Evolutionary conservation across 1,284 basidiomycete genomes (phyloP).

Genomic region (Leccinum solheimii): DNA sequence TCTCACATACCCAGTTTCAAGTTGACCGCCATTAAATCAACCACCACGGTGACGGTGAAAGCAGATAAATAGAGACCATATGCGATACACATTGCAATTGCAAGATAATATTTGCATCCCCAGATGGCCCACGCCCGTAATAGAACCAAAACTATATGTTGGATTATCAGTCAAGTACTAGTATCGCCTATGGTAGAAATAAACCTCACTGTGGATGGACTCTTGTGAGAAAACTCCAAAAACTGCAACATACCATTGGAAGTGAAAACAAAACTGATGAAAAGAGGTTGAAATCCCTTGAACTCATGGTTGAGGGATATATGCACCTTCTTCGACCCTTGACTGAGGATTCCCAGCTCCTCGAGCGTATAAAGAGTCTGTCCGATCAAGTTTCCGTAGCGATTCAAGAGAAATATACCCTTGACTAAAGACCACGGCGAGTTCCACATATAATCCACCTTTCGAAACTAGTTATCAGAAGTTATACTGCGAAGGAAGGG

Average conservation of each 20-base stretch:
- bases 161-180: background rate
- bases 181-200: background rate
- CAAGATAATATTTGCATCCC: slow-evolving; percentile 6
- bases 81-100: background rate
- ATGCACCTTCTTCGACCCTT: background rate
- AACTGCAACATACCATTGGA: background rate
- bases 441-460: slow-evolving; percentile 17
- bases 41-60: background rate
- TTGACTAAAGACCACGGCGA: slow-evolving; percentile 12
- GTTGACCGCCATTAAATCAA: background rate
- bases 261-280: background rate
- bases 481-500: background rate
- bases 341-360: background rate
- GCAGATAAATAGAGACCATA: slow-evolving; percentile 6
- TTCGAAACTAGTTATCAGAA: background rate
- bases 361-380: slow-evolving; percentile 8
- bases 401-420: slow-evolving; percentile 16
- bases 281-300: background rate
- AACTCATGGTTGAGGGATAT: background rate
- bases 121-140: slow-evolving; percentile 21
- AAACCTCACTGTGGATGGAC: slow-evolving; percentile 15
- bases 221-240: slow-evolving; percentile 7
- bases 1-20: background rate
- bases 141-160: slow-evolving; percentile 12
- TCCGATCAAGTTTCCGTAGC: slow-evolving; percentile 14